Evolutionary conservation across 495 filamentous ascomycete genomes (phyloP).

Genomic region (Hypoxylon lenormandii): DNA sequence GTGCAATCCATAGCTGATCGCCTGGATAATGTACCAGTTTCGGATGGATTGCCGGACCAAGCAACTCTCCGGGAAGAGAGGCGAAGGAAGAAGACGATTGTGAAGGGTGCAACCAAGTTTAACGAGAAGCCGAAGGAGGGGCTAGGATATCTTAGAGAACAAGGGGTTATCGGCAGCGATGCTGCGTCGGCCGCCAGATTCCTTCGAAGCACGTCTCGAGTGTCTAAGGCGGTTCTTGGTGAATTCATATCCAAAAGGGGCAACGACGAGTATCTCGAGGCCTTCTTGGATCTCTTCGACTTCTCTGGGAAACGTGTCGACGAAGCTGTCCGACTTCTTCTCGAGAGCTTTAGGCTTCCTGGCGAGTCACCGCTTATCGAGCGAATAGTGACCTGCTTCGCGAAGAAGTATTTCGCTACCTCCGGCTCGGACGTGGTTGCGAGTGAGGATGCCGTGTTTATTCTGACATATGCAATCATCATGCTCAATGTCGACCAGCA

Average conservation of each 20-base stretch:
- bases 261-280: conserved; percentile 82
- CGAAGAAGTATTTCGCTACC: conserved; percentile 84
- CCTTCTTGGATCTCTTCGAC: conserved; percentile 85
- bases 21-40: conserved; percentile 74
- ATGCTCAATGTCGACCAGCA: conserved; percentile 95
- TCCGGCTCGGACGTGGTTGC: conserved; percentile 78
- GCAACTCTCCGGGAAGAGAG: conserved; percentile 74
- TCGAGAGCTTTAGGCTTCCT: conserved; percentile 93
- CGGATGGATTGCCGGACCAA: conserved; percentile 75
- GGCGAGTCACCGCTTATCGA: conserved; percentile 94
- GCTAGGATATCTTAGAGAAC: conserved; percentile 82
- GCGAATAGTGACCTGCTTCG: conserved; percentile 86
- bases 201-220: conserved; percentile 81
- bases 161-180: conserved; percentile 84
- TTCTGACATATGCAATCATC: conserved; percentile 95
- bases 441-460: conserved; percentile 87
- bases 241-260: conserved; percentile 91
- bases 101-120: conserved; percentile 89
- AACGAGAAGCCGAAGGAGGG: conserved; percentile 94
- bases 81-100: conserved; percentile 83
- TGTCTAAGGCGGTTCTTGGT: conserved; percentile 90
- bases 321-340: conserved; percentile 85
- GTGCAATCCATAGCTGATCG: conserved; percentile 91
- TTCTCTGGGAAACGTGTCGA: conserved; percentile 88
- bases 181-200: conserved; percentile 81